These are phyloP conservation scores for Schwanniomyces occidentalis DNA, from an alignment of 805 yeast genomes.

Conservation along the genomic window DNA sequence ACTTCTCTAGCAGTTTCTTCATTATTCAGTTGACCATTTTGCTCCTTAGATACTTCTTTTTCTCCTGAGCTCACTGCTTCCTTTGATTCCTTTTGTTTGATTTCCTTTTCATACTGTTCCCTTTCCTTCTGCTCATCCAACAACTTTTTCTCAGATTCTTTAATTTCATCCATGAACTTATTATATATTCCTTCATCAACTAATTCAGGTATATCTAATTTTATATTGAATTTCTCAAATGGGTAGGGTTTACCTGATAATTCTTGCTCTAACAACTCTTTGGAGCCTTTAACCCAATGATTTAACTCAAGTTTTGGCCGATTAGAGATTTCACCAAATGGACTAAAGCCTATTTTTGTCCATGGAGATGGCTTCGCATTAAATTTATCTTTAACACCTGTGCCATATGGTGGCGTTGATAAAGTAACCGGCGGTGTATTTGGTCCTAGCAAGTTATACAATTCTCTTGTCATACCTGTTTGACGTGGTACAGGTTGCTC, in stretches of 20 bases:
- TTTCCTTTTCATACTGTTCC: conserved; percentile 14
- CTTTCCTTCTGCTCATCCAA: conserved; percentile 13
- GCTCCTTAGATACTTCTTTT: conserved; percentile 3
- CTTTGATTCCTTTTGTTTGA: conserved; percentile 13
- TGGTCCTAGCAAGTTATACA: conserved; percentile 85
- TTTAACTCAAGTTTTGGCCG: conserved; percentile 47
- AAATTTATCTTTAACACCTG: conserved; percentile 66
- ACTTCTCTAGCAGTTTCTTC: conserved; percentile 5
- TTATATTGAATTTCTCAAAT: conserved; percentile 74
- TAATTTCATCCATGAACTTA: conserved; percentile 46
- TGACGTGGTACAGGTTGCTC: conserved; percentile 26
- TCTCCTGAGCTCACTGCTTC: conserved; percentile 9
- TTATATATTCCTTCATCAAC: conserved; percentile 60
- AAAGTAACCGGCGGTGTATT: conserved; percentile 78
- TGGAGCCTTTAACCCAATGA: conserved; percentile 88
- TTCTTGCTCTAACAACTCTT: conserved; percentile 39
- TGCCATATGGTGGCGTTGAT: conserved; percentile 30
- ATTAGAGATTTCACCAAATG: conserved; percentile 52
- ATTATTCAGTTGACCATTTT: conserved; percentile 11
- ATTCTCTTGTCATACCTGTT: conserved; percentile 85
- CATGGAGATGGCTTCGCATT: conserved; percentile 78
- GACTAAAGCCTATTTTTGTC: conserved; percentile 64
- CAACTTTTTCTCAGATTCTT: conserved; percentile 18
- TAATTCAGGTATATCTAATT: conserved; percentile 68
- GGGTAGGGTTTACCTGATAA: conserved; percentile 46